Evolutionary conservation across 2,329 filamentous ascomycete species (phyloP), one percentile per base, ranked within the genome.

Genomic region (Xylaria sp.): DNA sequence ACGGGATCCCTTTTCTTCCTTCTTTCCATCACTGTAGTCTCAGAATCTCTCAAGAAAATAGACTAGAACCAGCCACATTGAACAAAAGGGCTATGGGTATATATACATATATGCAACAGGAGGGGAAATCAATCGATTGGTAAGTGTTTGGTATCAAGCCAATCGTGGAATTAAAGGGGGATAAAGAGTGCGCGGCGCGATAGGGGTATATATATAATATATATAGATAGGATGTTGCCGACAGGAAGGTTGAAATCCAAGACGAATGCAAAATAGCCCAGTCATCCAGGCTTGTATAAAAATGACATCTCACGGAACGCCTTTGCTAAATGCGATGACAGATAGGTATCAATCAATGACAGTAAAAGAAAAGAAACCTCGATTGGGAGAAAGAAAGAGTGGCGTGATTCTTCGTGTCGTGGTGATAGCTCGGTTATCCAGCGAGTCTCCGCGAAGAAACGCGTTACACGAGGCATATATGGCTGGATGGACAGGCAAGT

Each of bases 321-420:
- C 68, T 48, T 55, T 60, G 63, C 69, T 67, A 21, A 47, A 68
- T 62, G 63, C 61, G 35, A 23, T 64, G 53, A 64, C 21, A 32
- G 21, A n/a, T 27, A 12, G 47, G 47, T 54, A 50, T 42, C 37
- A 44, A 44, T 44, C 40, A n/a, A 44, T 44, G 47, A 65, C 27
- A 47, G 58, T 40, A n/a, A 40, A 57, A 66, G 21, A 53, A 48
- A 51, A 58, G 13, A 25, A 23, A 48, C 58, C 32, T 23, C 13
- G 23, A 53, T 47, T 13, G 12, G 35, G 35, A 21, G 51, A 59
- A 23, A n/a, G 32, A 55, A 8, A 48, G 66, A 65, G 61, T 23
- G 51, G 60, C 67, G 60, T 71, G 47, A n/a, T 50, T 63, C 37
- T 9, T 69, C 54, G 54, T 69, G 27, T 67, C 60, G 27, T 62